Evolutionary conservation across 2,329 filamentous ascomycete genomes (phyloP).

Genomic region (Parastagonospora avenae): DNA sequence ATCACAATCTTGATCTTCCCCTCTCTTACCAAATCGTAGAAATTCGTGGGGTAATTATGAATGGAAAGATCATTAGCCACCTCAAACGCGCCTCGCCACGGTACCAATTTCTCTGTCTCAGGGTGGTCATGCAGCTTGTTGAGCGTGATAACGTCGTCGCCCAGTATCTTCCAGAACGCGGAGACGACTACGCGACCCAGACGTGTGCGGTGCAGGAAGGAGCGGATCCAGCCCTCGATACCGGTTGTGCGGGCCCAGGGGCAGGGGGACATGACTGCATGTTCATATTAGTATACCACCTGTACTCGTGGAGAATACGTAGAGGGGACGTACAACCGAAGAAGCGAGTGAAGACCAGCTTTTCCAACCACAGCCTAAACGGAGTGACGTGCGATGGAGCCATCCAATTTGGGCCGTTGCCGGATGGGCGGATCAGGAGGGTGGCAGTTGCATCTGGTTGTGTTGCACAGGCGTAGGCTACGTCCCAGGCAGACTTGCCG

Average conservation of each 20-base stretch:
- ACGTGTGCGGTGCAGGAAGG: conserved; percentile 63
- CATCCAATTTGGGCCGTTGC: conserved; percentile 66
- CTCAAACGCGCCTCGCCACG: conserved; percentile 55
- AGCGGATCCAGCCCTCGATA: conserved; percentile 57
- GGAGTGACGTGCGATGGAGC: conserved; percentile 67
- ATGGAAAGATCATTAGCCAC: conserved; percentile 63
- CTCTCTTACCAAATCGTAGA: conserved; percentile 61
- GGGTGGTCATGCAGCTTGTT: conserved; percentile 53
- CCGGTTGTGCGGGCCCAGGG: conserved; percentile 71
- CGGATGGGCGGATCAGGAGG: conserved; percentile 63
- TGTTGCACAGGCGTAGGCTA: conserved; percentile 62
- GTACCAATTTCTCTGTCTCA: conserved; percentile 50
- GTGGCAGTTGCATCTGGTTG: conserved; percentile 53
- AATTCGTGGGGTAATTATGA: conserved; percentile 63
- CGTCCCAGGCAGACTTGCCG: conserved; percentile 68
- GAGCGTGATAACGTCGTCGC: conserved; percentile 57
- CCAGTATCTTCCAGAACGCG: conserved; percentile 62
- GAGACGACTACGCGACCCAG: conserved; percentile 62
- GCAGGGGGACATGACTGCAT: conserved; percentile 69
- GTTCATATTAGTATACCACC: no score
- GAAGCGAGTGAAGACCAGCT: conserved; percentile 68
- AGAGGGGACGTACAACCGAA: conserved; percentile 56
- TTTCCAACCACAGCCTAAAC: conserved; percentile 70
- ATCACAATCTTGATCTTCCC: conserved; percentile 62
- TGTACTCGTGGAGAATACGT: no score